phyloP scores from a whole-genome alignment of 1,284 basidiomycete species.

The Amylostereum areolatum region DNA sequence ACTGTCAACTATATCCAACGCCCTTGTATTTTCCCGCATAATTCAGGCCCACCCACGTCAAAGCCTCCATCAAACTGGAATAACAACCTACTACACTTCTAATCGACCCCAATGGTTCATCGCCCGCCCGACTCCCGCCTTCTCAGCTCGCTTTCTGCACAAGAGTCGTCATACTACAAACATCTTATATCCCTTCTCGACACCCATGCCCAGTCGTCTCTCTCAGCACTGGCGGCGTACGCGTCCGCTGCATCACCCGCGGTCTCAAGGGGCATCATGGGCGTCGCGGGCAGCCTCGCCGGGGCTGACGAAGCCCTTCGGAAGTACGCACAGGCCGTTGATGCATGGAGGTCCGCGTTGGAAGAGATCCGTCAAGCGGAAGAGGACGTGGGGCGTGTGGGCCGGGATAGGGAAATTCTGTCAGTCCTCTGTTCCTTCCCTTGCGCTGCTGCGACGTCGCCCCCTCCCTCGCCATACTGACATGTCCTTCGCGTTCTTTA shows the following conservation, averaged over 20 bases:
- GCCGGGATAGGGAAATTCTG: constrained; percentile 75
- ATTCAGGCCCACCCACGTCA: too few species aligned
- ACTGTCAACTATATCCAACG: too few species aligned
- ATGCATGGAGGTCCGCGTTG: constrained; percentile 60
- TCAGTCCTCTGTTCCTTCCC: constrained; percentile 29
- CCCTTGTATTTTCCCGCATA: too few species aligned
- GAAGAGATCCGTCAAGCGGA: constrained; percentile 48
- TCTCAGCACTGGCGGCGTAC: constrained; percentile 67
- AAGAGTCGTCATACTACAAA: constrained; percentile 68
- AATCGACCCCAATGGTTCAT: constrained; percentile 49
- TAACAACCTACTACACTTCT: too few species aligned
- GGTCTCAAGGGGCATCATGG: constrained; percentile 49
- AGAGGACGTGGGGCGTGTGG: constrained; percentile 60
- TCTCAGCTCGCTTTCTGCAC: constrained; percentile 55
- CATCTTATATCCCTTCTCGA: constrained; percentile 51
- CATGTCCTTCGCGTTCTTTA: background rate
- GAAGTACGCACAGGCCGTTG: constrained; percentile 51
- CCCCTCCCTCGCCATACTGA: background rate
- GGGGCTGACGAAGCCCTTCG: constrained; percentile 63
- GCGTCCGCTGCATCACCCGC: constrained; percentile 58
- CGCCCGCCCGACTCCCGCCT: constrained; percentile 67
- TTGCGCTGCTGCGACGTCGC: background rate
- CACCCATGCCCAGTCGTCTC: constrained; percentile 46
- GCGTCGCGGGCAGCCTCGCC: constrained; percentile 52
- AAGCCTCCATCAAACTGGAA: too few species aligned